These are phyloP conservation scores for Chrysopogon serrulatus DNA, from an alignment of 176 grass and related monocot species.

Conservation along the genomic window DNA sequence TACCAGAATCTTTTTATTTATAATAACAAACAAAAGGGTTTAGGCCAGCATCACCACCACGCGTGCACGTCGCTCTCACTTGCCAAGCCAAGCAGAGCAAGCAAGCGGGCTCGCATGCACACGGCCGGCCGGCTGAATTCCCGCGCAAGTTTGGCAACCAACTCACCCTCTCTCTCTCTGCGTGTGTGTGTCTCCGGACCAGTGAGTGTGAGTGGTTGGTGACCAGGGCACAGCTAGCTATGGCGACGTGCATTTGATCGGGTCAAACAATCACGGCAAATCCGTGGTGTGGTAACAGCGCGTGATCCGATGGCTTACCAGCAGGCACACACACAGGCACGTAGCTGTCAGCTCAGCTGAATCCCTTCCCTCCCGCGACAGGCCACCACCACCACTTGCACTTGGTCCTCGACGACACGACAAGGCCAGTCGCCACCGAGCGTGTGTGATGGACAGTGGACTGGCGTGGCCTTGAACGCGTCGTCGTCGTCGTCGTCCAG, in stretches of 20 bases:
- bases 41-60: not conserved
- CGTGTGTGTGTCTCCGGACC: not conserved
- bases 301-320: not conserved
- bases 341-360: not conserved
- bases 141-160: slow-evolving; percentile 22
- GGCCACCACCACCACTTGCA: no score
- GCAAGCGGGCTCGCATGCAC: not conserved
- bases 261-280: slow-evolving; percentile 8
- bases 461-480: not conserved
- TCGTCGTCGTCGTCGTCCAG: not conserved
- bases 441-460: not conserved
- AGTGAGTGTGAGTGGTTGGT: slow-evolving; percentile 31
- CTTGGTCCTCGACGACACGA: not conserved
- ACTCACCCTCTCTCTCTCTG: not conserved
- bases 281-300: not conserved
- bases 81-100: not conserved
- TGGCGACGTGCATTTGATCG: not conserved
- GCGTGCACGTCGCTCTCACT: not conserved
- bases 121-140: not conserved
- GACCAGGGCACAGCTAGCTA: not conserved
- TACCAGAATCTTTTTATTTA: not conserved
- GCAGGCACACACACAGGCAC: not conserved
- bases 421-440: not conserved
- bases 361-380: no score
- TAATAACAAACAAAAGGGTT: not conserved